These are phyloP conservation scores for Croton setiger DNA, from an alignment of 441 rosid genomes.

Conservation along the genomic window DNA sequence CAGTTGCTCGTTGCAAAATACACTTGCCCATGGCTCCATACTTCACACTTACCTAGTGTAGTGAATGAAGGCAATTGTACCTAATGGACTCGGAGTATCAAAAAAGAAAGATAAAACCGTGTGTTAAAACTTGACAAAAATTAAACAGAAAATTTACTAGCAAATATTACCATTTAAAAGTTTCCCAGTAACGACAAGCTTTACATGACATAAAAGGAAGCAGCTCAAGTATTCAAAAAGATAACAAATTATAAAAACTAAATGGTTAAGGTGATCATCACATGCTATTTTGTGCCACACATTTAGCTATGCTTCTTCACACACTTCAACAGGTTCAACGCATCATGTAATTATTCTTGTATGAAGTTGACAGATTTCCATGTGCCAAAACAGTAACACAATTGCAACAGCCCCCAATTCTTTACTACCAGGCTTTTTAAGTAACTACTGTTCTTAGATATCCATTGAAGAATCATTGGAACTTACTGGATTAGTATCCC, in stretches of 20 bases:
- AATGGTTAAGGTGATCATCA: conserved; percentile 19
- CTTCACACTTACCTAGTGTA: too few relatives aligned
- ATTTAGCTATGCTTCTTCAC: conserved; percentile 28
- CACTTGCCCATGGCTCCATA: too few relatives aligned
- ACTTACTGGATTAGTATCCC: conserved; percentile 54
- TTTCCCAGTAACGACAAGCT: conserved; percentile 26
- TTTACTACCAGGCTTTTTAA: conserved; percentile 14
- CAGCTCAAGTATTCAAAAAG: conserved; percentile 22
- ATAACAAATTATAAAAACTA: conserved; percentile 19
- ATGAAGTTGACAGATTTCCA: conserved; percentile 28
- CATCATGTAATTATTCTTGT: conserved; percentile 35
- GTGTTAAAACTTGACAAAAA: not conserved
- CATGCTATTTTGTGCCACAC: conserved; percentile 15
- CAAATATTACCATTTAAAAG: conserved; percentile 14
- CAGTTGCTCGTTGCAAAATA: too few relatives aligned
- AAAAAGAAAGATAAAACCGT: too few relatives aligned
- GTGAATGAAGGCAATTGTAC: too few relatives aligned
- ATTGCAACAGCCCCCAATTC: conserved; percentile 16
- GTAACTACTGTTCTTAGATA: conserved; percentile 28
- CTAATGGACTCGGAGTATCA: too few relatives aligned
- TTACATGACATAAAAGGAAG: conserved; percentile 29
- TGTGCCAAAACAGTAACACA: conserved; percentile 13
- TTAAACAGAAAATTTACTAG: not conserved
- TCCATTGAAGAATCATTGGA: conserved; percentile 88
- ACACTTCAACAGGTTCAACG: conserved; percentile 26